Evolutionary conservation across 805 yeast species (phyloP).

Genomic region (Isabelozyma pseudorhagii): DNA sequence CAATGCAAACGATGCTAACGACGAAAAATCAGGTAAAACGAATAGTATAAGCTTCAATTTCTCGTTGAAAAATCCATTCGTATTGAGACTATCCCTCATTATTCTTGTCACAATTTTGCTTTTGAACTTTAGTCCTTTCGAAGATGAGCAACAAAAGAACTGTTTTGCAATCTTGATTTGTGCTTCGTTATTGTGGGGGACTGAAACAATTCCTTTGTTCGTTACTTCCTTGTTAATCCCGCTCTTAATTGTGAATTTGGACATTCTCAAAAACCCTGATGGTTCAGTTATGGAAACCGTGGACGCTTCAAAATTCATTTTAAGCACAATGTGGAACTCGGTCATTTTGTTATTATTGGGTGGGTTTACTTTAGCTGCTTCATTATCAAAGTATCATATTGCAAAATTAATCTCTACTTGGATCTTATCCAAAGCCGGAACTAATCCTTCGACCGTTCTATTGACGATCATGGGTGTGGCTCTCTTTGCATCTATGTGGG

Average conservation of each 20-base stretch:
- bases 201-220: conserved; percentile 89
- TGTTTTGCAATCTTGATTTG: conserved; percentile 78
- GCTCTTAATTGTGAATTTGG: conserved; percentile 67
- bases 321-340: conserved; percentile 92
- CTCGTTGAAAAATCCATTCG: conserved; percentile 29
- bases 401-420: conserved; percentile 84
- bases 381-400: conserved; percentile 83
- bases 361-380: conserved; percentile 94
- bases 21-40: conserved; percentile 10
- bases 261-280: conserved; percentile 58
- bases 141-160: conserved; percentile 31
- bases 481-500: conserved; percentile 88
- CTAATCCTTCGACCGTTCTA: conserved; percentile 74
- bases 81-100: conserved; percentile 48
- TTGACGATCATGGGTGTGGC: conserved; percentile 85
- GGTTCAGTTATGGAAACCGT: conserved; percentile 52
- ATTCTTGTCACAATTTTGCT: conserved; percentile 41
- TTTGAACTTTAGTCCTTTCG: conserved; percentile 27
- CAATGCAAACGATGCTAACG: conserved; percentile 13
- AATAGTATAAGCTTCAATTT: conserved; percentile 15
- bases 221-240: conserved; percentile 87
- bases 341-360: conserved; percentile 87
- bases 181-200: conserved; percentile 91
- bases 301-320: conserved; percentile 74
- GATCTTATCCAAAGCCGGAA: conserved; percentile 80